These are phyloP conservation scores for Termitomyces eurrhizus DNA, from an alignment of 768 basidiomycete genomes.

Conservation along the genomic window DNA sequence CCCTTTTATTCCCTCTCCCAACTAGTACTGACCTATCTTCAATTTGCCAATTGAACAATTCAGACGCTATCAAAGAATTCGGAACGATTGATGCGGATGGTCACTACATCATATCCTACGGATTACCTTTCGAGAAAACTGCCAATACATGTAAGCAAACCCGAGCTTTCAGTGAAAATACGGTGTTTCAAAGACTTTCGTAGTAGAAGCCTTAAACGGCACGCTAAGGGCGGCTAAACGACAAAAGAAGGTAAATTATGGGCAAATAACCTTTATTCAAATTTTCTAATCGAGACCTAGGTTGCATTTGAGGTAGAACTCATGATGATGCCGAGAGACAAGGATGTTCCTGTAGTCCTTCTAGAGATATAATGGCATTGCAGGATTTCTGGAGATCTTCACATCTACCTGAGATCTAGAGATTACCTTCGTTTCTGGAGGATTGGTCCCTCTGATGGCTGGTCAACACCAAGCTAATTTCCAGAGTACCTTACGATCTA, in stretches of 20 bases:
- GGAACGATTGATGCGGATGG: slow-evolving; percentile 37
- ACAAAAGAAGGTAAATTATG: slow-evolving; percentile 37
- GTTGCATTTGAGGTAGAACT: slow-evolving; percentile 43
- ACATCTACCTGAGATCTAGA: background rate
- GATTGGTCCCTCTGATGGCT: background rate
- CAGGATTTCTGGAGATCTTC: background rate
- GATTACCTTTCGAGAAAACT: slow-evolving; percentile 44
- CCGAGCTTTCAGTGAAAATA: background rate
- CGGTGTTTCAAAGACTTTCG: background rate
- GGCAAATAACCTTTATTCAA: background rate
- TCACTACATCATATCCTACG: slow-evolving; percentile 34
- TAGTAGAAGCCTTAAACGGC: slow-evolving; percentile 49
- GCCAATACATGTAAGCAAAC: slow-evolving; percentile 35
- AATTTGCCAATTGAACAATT: background rate
- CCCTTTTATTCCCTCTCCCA: background rate
- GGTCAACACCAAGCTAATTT: background rate
- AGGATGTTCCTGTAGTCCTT: slow-evolving; percentile 40
- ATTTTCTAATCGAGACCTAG: slow-evolving; percentile 19
- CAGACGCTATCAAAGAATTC: slow-evolving; percentile 32
- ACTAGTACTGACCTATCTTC: background rate
- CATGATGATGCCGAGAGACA: slow-evolving; percentile 48
- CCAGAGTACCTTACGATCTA: background rate
- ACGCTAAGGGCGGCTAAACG: slow-evolving; percentile 42
- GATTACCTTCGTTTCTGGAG: background rate
- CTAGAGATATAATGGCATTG: slow-evolving; percentile 23